Evolutionary conservation across 2,329 filamentous ascomycete genomes (phyloP).

Genomic region (Chaetomiaceae sp.): DNA sequence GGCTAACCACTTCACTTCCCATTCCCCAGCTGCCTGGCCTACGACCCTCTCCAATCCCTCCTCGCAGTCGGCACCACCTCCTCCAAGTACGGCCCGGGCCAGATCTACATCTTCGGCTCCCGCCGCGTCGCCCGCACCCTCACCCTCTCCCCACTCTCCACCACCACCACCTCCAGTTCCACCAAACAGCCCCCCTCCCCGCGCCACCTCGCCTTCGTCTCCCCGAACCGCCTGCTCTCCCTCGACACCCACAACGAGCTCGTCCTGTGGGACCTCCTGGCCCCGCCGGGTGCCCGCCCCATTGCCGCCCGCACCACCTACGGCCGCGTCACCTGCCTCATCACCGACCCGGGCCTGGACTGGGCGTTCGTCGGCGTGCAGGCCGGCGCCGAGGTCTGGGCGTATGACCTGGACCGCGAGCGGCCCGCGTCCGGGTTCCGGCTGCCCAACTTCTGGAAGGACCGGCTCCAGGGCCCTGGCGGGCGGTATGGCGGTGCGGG

Average conservation of each 20-base stretch:
- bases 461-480: conserved; percentile 54
- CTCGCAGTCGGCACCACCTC: conserved; percentile 87
- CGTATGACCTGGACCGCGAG: conserved; percentile 88
- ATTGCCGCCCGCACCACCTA: conserved; percentile 65
- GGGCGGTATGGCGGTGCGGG: conserved; percentile 31
- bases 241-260: conserved; percentile 84
- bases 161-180: conserved; percentile 39
- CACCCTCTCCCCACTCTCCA: conserved; percentile 45
- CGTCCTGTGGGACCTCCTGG: conserved; percentile 74
- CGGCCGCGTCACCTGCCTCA: conserved; percentile 67
- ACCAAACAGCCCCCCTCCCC: conserved; percentile 58
- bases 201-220: conserved; percentile 73
- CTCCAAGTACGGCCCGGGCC: conserved; percentile 75
- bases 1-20: conserved; percentile 17
- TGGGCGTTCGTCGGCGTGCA: conserved; percentile 84
- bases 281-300: conserved; percentile 59
- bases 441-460: conserved; percentile 81
- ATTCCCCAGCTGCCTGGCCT: conserved; percentile 63
- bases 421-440: conserved; percentile 62
- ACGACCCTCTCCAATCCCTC: conserved; percentile 89
- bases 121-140: conserved; percentile 69
- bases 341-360: conserved; percentile 85
- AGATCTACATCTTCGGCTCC: conserved; percentile 85
- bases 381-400: conserved; percentile 76
- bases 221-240: conserved; percentile 69